Evolutionary conservation across 176 grass and related monocot species (phyloP), one percentile per base, ranked within the genome.

Genomic region (Eragrostis nindensis): DNA sequence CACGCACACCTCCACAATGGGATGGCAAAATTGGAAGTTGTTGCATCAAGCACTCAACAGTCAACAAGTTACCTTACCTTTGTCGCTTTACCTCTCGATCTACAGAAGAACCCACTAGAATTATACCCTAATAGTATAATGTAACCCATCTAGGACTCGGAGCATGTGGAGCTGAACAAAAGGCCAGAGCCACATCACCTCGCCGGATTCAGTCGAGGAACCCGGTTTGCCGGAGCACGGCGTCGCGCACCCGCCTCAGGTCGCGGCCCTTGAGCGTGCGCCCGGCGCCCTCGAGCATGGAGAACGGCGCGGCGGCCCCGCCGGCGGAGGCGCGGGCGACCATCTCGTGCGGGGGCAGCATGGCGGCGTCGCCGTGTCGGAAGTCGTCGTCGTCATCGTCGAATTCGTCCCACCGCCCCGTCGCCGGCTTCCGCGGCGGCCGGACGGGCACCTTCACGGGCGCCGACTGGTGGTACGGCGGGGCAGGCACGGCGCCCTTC

Each of bases 201-300:
- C 7, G 50, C 43, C n/a, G 22, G 62, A 61, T 62, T 90, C 79
- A 90, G 79, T 86, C 88, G 60, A 90, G 74, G 78, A 85, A 90
- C 0, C 88, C 88, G 52, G 88, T 90, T 9, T 90, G 88, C 30
- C 88, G 74, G 10, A 90, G 88, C 60, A 90, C 87, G n/a, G 87
- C 87, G 47, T 85, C 87, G 65, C 87, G 87, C 47, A 89, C 87
- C 17, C 87, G 77, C 6, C 87, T 82, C 64, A 95, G 90, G 78
- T 98, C 95, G 1, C 95, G 87, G 53, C 95, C 95, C 68, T 98
- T 98, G 9, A 95, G 90, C 17, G 92, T 98, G 69, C 95, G 83
- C 0, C 95, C 95, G 7, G 88, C 90, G 60, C 95, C 95, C 90
- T 95, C 95, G 59, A 93, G 88, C 57, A 95, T 86, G 26, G 96